Percentiles rank a stretch among this genome's conserved stretches.
Evolutionary conservation across 345 rosid species (phyloP).

Genomic region (Erysimum cheiranthoides): DNA sequence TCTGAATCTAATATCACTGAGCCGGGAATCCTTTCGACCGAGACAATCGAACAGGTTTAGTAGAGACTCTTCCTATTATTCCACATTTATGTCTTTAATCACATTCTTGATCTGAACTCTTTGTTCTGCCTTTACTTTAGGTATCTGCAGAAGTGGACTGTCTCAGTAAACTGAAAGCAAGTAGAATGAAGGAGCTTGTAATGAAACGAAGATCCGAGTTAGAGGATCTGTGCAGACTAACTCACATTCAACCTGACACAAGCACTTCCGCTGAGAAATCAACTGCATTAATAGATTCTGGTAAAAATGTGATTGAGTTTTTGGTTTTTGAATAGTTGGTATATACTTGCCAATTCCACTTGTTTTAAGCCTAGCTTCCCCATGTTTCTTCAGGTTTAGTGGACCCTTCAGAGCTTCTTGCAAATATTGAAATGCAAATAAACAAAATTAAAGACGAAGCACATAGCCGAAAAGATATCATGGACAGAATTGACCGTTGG

Average conservation of each 20-base stretch:
- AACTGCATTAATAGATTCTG: slow-evolving; percentile 90
- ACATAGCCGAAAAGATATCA: slow-evolving; percentile 84
- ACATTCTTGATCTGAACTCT: neutral
- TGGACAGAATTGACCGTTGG: slow-evolving; percentile 94
- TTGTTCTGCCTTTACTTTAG: slow-evolving; percentile 48
- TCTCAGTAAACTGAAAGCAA: slow-evolving; percentile 78
- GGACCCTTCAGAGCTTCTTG: slow-evolving; percentile 88
- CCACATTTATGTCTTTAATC: neutral
- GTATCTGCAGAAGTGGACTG: slow-evolving; percentile 86
- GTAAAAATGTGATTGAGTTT: slow-evolving; percentile 46
- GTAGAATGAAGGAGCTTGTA: slow-evolving; percentile 96
- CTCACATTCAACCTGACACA: slow-evolving; percentile 83
- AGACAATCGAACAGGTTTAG: slow-evolving; percentile 77
- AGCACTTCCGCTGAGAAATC: slow-evolving; percentile 94
- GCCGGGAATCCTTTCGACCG: slow-evolving; percentile 72
- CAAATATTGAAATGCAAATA: slow-evolving; percentile 81
- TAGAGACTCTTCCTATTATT: neutral
- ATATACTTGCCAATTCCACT: neutral
- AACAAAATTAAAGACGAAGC: slow-evolving; percentile 83
- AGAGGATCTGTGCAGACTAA: slow-evolving; percentile 73
- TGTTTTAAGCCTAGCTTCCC: slow-evolving; percentile 6
- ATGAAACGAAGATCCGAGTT: slow-evolving; percentile 85
- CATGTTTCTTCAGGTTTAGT: slow-evolving; percentile 67
- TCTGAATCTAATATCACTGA: slow-evolving; percentile 70
- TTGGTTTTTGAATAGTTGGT: neutral